Evolutionary conservation across 805 yeast genomes (phyloP), one percentile per base, ranked within the genome.

Genomic region (Sugiyamaella floridensis): DNA sequence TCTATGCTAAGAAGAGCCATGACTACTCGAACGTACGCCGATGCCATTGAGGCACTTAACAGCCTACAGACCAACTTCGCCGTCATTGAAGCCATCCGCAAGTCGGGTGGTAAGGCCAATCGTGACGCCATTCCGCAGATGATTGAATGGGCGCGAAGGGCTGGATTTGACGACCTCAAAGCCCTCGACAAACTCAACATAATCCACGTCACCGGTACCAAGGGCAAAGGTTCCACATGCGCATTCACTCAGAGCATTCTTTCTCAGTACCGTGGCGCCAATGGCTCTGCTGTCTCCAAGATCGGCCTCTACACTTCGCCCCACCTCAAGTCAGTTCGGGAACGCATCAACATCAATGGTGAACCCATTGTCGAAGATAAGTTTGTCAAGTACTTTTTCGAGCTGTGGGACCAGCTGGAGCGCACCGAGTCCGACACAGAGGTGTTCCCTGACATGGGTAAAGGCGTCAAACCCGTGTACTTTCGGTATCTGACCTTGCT

Each of bases 161-260:
- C 82, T 10, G 95, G 92, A 0, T 84, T 85, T 60, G 61, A 69
- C 26, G 57, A 64, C 32, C 81, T 86, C 1, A 60, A 71, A 2
- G 95, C 86, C 57, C 81, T 88, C 64, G 80, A 90, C 69, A 76
- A 69, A 55, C 67, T 93, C 60, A 90, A 90, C 60, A 76, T 89
- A 2, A 77, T 93, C 43, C 99, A 93, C 64, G 85, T 95, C 40
- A 90, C 99, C 0, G 99, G 99, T 18, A 93, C 99, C 1, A 93
- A 93, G 67, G 99, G 99, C 12, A 93, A 93, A 71, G 99, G 99
- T 1, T 89, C 97, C 0, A 92, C 98, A 0, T 92, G 97, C 69
- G 97, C 99, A 0, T 93, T 93, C 65, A 80, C 89, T 2, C 86
- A 87, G 62, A 81, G 93, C 2, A 88, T 95, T 41, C 68, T 95